A percentile compares a stretch with the other conserved stretches of the same genome.
These are phyloP conservation scores for Cyberlindnera meyerae DNA, from an alignment of 805 yeast genomes.

Conservation along the genomic window DNA sequence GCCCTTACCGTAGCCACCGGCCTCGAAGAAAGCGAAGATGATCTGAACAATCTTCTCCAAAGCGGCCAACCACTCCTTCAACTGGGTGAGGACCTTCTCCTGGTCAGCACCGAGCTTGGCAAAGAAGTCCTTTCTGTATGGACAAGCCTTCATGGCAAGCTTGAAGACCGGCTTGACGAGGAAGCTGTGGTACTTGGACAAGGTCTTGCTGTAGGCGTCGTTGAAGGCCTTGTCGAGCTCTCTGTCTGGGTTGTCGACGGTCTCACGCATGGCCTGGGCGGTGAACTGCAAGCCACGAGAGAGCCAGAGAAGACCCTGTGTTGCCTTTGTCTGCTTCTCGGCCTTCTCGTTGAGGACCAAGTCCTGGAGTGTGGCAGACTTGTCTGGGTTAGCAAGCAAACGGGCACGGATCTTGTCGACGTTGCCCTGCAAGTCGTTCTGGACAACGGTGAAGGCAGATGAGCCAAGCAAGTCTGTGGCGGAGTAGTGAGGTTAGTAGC, in stretches of 20 bases:
- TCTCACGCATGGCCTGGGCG: constrained; percentile 83
- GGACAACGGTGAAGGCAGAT: constrained; percentile 79
- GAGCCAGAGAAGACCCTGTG: constrained; percentile 89
- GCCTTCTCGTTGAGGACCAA: constrained; percentile 68
- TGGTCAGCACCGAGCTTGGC: constrained; percentile 75
- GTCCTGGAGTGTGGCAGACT: constrained; percentile 68
- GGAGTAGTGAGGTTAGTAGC: constrained; percentile 1
- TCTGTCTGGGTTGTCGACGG: constrained; percentile 51
- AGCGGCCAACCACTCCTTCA: constrained; percentile 69
- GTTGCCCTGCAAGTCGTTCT: constrained; percentile 84
- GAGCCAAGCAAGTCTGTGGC: constrained; percentile 65
- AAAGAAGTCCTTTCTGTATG: constrained; percentile 82
- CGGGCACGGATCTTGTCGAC: constrained; percentile 68
- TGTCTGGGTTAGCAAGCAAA: constrained; percentile 58
- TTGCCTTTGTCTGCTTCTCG: constrained; percentile 65
- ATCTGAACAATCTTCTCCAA: constrained; percentile 68
- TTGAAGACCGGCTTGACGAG: constrained; percentile 82
- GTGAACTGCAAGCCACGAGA: constrained; percentile 84
- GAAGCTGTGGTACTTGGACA: constrained; percentile 77
- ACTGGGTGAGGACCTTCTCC: constrained; percentile 58
- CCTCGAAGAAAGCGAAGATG: constrained; percentile 68
- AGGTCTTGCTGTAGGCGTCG: constrained; percentile 76
- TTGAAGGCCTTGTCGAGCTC: constrained; percentile 79
- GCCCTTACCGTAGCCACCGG: constrained; percentile 87
- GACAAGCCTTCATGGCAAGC: constrained; percentile 93